Base-by-base conservation (phyloP, 495 filamentous ascomycete genomes). In the Neurospora sp. region DNA sequence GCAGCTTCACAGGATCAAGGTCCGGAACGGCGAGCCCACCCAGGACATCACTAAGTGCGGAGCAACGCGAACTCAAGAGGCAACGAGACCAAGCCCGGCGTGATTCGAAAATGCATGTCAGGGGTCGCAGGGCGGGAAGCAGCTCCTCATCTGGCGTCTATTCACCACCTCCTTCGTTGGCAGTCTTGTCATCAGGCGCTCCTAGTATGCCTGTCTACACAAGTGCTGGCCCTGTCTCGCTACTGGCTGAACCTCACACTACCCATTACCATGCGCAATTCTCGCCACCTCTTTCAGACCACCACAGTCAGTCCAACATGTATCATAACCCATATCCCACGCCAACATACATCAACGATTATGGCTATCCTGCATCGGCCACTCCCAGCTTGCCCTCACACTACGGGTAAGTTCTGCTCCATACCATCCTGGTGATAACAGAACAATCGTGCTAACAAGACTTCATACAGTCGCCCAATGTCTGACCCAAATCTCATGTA, bases 11-110 rank as follows among this genome's bases (percentile, higher is more conserved):
- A 6, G 79, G 75, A 37, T 83, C 85, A 14, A 78, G 83, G 74
- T 86, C 84, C 9, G 79, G 82, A 59, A 86, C 83, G 39, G 81
- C 81, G 37, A 86, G 85, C 80, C 84, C 84, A 5, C 83, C 85
- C 4, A 79, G 83, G 70, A 80, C 76, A 71, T 78, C 78, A 12
- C 78, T 87, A 59, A 85, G 83, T 8, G 78, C 84, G 5, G 84
- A 86, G 74, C 84, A 86, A 74, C 80, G 85, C 66, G 84, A 85
- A 70, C 76, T 86, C 5, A 87, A 86, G 76, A 81, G 83, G 59
- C 85, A 87, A 72, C 79, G 81, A 54, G 84, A 86, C 72, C 84
- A 84, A 70, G 83, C 80, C 40, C 79, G 85, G 35, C 81, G 83
- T 69, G 80, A 81, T 70, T 80, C 81, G 42, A 86, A 85, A 75